Conservation (phyloP, 2,329 filamentous ascomycete genomes). For the Sporothrix curviconia region DNA sequence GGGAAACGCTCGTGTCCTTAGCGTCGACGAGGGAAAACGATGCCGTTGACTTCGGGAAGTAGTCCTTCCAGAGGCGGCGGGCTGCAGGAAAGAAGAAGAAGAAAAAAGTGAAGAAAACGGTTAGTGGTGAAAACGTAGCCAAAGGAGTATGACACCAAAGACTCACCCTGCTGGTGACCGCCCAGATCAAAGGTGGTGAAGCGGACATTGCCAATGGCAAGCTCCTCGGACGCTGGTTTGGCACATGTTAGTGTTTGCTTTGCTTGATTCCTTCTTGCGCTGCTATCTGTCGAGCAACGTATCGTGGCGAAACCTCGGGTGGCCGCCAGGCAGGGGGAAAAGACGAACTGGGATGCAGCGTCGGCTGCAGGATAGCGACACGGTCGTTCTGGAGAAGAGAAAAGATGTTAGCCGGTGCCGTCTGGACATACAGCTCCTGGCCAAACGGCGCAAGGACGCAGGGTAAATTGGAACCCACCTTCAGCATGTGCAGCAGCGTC, state of each 20-base stretch:
- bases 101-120: no score
- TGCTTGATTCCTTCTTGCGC: not conserved
- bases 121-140: no score
- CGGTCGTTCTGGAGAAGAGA: conserved; percentile 76
- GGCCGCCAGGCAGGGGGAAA: not conserved
- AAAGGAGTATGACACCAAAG: not conserved
- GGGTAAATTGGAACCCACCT: conserved; percentile 47
- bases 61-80: conserved; percentile 91
- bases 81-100: no score
- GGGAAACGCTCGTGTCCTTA: conserved; percentile 92
- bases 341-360: conserved; percentile 77
- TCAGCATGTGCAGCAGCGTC: conserved; percentile 89
- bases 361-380: conserved; percentile 83
- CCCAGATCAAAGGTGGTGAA: conserved; percentile 94
- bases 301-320: not conserved
- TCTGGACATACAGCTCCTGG: no score
- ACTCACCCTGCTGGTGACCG: conserved; percentile 80
- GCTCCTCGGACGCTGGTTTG: conserved; percentile 71
- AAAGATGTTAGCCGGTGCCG: not conserved
- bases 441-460: no score
- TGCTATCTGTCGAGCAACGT: not conserved
- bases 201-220: conserved; percentile 85
- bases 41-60: conserved; percentile 93
- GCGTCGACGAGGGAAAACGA: conserved; percentile 96
- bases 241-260: not conserved